Conservation (phyloP, 768 basidiomycete species). For the Tulasnella sp. region DNA sequence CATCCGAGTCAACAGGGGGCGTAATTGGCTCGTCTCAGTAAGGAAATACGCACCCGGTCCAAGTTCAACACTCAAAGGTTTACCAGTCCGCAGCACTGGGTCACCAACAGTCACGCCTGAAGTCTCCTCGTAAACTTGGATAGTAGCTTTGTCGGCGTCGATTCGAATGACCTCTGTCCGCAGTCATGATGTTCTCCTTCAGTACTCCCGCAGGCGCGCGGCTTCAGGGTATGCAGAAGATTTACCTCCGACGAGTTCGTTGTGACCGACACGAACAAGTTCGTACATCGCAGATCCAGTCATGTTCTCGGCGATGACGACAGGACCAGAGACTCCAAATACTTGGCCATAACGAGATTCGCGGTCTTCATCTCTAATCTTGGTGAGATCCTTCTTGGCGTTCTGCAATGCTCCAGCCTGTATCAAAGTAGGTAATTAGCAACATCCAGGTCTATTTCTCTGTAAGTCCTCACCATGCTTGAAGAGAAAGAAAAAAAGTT, state of each 20-base stretch:
- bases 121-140: slow-evolving; percentile 99
- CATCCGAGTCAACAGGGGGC: slow-evolving; percentile 1
- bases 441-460: not conserved
- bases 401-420: slow-evolving; percentile 92
- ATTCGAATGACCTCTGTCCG: slow-evolving; percentile 94
- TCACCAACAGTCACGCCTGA: slow-evolving; percentile 99
- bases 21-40: not conserved
- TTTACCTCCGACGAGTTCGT: slow-evolving; percentile 92
- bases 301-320: slow-evolving; percentile 98
- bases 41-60: slow-evolving; percentile 70
- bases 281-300: slow-evolving; percentile 95
- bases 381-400: slow-evolving; percentile 80
- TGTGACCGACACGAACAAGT: slow-evolving; percentile 95
- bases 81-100: slow-evolving; percentile 94
- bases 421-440: not conserved
- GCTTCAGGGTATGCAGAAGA: slow-evolving; percentile 18
- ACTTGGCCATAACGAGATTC: slow-evolving; percentile 86
- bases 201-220: slow-evolving; percentile 2
- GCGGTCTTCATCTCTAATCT: slow-evolving; percentile 84
- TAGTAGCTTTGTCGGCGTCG: slow-evolving; percentile 95
- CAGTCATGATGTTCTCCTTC: not conserved
- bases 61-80: slow-evolving; percentile 95
- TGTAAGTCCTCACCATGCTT: not conserved
- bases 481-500: not conserved
- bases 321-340: slow-evolving; percentile 95